These are phyloP conservation scores for Penicillium lividum DNA, from an alignment of 495 filamentous ascomycete genomes.

Conservation along the genomic window DNA sequence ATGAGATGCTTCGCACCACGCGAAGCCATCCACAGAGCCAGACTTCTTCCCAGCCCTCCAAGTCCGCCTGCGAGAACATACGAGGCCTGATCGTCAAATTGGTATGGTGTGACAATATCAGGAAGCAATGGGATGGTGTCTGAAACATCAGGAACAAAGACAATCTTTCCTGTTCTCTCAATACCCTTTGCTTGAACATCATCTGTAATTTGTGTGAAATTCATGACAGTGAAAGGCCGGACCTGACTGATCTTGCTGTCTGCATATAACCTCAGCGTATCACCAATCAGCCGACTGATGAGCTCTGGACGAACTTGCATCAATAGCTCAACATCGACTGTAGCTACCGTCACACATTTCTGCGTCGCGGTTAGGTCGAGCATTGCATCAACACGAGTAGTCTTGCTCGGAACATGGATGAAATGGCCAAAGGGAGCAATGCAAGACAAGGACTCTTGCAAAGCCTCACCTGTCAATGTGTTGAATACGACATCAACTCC, in stretches of 20 bases:
- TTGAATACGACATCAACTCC: conserved; percentile 62
- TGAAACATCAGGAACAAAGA: conserved; percentile 12
- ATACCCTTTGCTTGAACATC: not conserved
- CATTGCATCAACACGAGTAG: conserved; percentile 25
- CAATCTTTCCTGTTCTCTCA: conserved; percentile 8
- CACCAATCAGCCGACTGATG: conserved; percentile 5
- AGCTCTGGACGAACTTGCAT: conserved; percentile 9
- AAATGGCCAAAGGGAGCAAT: conserved; percentile 52
- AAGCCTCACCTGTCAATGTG: conserved; percentile 42
- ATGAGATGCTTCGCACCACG: conserved; percentile 33
- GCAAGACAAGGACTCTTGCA: conserved; percentile 47
- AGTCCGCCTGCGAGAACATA: conserved; percentile 41
- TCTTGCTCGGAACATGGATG: conserved; percentile 44
- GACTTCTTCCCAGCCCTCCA: conserved; percentile 40
- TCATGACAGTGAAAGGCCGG: conserved; percentile 4
- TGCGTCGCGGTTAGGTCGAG: conserved; percentile 23
- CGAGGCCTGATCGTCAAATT: conserved; percentile 20
- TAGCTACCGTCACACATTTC: conserved; percentile 25
- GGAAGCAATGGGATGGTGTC: conserved; percentile 20
- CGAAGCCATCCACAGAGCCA: conserved; percentile 41
- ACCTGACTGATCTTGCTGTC: conserved; percentile 12
- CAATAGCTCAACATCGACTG: conserved; percentile 29
- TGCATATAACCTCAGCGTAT: conserved; percentile 9
- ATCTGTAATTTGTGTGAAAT: conserved; percentile 16
- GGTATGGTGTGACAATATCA: conserved; percentile 15